Evolutionary conservation across 2,329 filamentous ascomycete species (phyloP), one percentile per base, ranked within the genome.

Genomic region (Scedosporium dehoogii): DNA sequence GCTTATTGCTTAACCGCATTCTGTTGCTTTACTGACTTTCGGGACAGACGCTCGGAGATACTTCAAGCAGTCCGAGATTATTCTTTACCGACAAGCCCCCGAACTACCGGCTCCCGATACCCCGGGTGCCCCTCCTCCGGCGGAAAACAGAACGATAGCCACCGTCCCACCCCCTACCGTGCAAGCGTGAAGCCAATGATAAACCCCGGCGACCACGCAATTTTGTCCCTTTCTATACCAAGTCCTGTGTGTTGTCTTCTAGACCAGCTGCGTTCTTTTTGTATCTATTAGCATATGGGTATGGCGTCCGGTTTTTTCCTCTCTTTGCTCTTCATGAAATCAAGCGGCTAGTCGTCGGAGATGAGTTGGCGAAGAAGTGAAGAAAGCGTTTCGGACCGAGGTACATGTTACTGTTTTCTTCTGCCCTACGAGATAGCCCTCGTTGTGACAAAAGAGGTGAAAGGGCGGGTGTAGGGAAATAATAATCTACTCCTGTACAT

Each of bases 41-140:
- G 33, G n/a, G 4, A 48, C 72, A 92, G 94, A 99, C 75, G 94
- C 94, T 59, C 87, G 94, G 70, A 86, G 94, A 70, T 99, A 99
- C 78, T 99, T 99, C 79, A 99, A 99, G 76, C 94, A 99, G 76
- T 97, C 92, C 60, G 94, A 99, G 78, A 99, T 99, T 73, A 92
- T 97, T 63, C 86, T 99, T 60, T 97, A 90, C 79, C 87, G 94
- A 67, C 94, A 97, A 73, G 81, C 85, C 18, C 84, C 85, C 6
- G 85, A 87, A 66, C 76, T 81, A 25, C 65, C 71, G 61, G 63
- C 61, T 18, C 65, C 64, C 10, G 64, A 62, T n/a, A 55, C 18
- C 6, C 64, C 64, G 23, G 41, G 59, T 9, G 63, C 73, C 42
- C 69, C 72, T 41, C 64, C 74, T 9, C 74, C 76, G n/a, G 75